Base-by-base conservation (phyloP, 2,329 filamentous ascomycete genomes). In the Aspergillus sp. region DNA sequence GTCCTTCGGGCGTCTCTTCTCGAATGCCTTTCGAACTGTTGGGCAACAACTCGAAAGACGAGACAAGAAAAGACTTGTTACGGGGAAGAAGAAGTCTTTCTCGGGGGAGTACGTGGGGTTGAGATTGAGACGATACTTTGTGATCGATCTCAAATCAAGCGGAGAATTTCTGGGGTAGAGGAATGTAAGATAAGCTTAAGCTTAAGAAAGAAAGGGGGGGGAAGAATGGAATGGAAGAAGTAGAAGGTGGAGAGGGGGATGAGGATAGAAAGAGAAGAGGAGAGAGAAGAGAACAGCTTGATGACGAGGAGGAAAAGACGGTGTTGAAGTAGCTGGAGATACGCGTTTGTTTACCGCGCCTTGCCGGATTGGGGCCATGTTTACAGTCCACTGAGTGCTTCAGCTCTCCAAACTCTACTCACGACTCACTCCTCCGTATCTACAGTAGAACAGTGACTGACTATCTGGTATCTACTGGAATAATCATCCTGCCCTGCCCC, bases 1-100 rank as follows among this genome's bases (percentile, higher is more conserved):
- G 90, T 88, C 88, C 90, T 88, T 82, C 78, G 80, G 80, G 82
- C 83, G 87, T 82, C 86, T 85, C 84, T 87, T 88, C 88, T 91
- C 86, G 86, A 87, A 87, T 77, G 73, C 73, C 77, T 78, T 77
- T 76, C 77, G 77, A 78, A 79, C 71, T 77, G 75, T 75, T 73
- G 66, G 61, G 63, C 64, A 77, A 77, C 75, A 78, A 78, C 71
- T 77, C 77, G 77, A 78, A 79, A 79, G 77, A 69, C 74, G 70
- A 79, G 73, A 77, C 77, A 78, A 79, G 77, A 79, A 79, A 79
- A 78, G 77, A 79, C 77, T 78, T 68, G 66, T 70, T 63, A 68
- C 58, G 61, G 63, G 66, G 68, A 66, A 36, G 32, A 36, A 64
- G 70, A 73, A 70, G 73, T 75, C 73, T 77, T 75, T 76, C 71